A percentile compares a stretch with the other conserved stretches of the same genome.
phyloP scores from a whole-genome alignment of 2,329 filamentous ascomycete genomes.

The Lasiodiplodia sp. region DNA sequence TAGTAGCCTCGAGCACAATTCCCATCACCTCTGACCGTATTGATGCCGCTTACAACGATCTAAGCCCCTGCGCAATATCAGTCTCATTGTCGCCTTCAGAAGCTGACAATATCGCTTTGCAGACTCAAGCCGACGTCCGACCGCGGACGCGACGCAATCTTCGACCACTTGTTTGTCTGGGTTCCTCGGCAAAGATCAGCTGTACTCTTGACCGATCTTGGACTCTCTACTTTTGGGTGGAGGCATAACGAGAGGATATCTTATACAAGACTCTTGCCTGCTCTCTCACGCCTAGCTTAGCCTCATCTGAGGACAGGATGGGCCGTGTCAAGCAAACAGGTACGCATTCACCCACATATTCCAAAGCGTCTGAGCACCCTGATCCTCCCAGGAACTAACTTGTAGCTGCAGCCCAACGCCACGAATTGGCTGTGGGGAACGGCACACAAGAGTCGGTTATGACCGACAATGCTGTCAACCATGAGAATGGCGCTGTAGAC shows the following conservation, averaged over 20 bases:
- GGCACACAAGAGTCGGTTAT: neutral
- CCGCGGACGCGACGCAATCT: neutral
- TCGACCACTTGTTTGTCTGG: neutral
- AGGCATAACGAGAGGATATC: neutral
- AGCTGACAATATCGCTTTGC: neutral
- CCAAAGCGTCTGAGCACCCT: too few species aligned
- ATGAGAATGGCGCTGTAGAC: neutral
- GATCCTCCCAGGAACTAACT: neutral
- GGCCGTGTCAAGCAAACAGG: slow-evolving; percentile 4
- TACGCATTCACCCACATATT: neutral
- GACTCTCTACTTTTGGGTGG: neutral
- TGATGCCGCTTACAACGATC: too few species aligned
- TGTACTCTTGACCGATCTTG: neutral
- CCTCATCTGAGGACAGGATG: neutral
- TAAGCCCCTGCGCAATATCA: too few species aligned
- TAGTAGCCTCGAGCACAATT: neutral
- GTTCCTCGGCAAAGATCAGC: neutral
- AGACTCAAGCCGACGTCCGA: neutral
- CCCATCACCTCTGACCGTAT: neutral
- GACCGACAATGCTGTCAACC: neutral
- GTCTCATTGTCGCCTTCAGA: neutral
- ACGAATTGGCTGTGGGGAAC: neutral
- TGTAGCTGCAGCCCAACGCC: neutral
- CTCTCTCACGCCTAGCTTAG: neutral
- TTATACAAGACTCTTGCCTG: neutral